These are phyloP conservation scores for Rhynchosporium graminicola DNA, from an alignment of 2,329 filamentous ascomycete genomes.

Conservation along the genomic window DNA sequence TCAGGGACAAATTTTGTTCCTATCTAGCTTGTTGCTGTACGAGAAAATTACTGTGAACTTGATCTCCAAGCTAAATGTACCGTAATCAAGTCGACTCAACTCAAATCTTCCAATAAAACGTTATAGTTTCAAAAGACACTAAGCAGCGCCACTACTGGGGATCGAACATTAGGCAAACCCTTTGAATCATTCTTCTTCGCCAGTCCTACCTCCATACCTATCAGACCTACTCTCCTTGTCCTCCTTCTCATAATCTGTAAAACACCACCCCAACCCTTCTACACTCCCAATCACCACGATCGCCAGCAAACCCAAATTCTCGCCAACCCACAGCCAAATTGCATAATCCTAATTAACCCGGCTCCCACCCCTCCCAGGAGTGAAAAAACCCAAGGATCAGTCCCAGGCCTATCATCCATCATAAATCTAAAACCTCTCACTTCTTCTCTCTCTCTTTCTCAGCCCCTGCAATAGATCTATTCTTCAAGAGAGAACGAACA, in stretches of 20 bases:
- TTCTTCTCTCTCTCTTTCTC: not conserved
- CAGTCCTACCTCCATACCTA: not conserved
- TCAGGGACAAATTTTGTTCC: too few species aligned
- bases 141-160: too few species aligned
- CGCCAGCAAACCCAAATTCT: conserved; percentile 26
- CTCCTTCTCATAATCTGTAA: not conserved
- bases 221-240: not conserved
- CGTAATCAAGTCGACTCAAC: too few species aligned
- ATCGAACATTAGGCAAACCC: too few species aligned
- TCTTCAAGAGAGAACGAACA: not conserved
- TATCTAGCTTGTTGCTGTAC: too few species aligned
- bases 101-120: too few species aligned
- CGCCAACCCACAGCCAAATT: conserved; percentile 38
- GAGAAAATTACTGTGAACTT: too few species aligned
- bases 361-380: conserved; percentile 36
- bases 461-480: not conserved
- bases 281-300: not conserved
- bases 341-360: conserved; percentile 40
- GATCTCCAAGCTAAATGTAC: too few species aligned
- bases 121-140: too few species aligned
- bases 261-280: not conserved
- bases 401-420: not conserved
- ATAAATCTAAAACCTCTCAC: not conserved
- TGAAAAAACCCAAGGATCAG: conserved; percentile 39
- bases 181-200: not conserved